Evolutionary conservation across 2,329 filamentous ascomycete species (phyloP), one percentile per base, ranked within the genome.

Genomic region (Davidsoniella eucalypti): DNA sequence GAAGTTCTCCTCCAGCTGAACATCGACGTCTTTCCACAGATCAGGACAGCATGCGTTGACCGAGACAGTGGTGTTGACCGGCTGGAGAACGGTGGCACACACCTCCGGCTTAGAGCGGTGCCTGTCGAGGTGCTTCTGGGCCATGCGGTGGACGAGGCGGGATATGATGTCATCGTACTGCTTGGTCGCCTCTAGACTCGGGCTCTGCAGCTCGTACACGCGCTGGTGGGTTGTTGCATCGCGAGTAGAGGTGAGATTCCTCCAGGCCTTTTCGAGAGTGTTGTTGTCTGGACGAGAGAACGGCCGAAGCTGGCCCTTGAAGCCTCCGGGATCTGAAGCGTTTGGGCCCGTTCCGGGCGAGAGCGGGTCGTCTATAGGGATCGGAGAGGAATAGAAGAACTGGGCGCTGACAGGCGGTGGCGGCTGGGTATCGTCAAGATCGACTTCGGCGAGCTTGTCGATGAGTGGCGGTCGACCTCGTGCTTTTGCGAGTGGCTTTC

Each of bases 341-440:
- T 18, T 36, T 60, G 75, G 61, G 63, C 77, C 60, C 65, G 72
- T 63, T 9, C 70, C 66, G 1, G 82, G 75, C 8, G 83, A 86
- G n/a, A 94, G 72, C 21, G 86, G 86, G 59, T 94, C 87, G 59
- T 94, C 87, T 60, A 94, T 87, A 26, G 87, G 82, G 46, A 90
- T 74, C 10, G 79, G 69, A 9, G 87, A 92, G 12, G 79, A 75
- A 64, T 94, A 94, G 65, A 94, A 94, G 67, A 87, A 94, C 55
- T 87, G 84, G 18, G 82, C 73, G 29, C 72, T 70, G 49, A 83
- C 63, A 0, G 76, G 71, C 14, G 83, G 82, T 14, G 52, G 44
- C 21, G 75, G 69, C 49, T 67, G 69, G 49, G 71, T 65, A 42
- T 63, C 57, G 25, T 64, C 63, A 58, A 65, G 57, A 52, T 68